phyloP scores from a whole-genome alignment of 2,329 filamentous ascomycete species.

The Spiromastix sp. region DNA sequence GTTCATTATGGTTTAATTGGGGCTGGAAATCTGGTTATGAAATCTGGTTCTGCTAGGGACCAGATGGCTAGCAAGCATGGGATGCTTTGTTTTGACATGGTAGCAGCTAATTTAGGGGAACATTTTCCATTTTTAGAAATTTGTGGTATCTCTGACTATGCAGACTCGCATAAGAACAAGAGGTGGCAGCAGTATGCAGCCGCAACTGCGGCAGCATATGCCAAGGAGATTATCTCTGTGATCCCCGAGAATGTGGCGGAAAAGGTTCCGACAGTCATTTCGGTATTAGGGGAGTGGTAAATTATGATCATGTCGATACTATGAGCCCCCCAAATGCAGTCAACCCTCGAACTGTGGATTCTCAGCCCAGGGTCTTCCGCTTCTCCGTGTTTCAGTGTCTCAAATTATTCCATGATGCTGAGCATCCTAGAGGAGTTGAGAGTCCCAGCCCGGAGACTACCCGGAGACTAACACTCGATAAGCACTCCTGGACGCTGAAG shows the following conservation, averaged over 20 bases:
- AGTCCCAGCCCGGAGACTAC: too few relatives aligned
- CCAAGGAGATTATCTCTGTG: constrained; percentile 14
- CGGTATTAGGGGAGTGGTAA: too few relatives aligned
- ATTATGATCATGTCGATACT: too few relatives aligned
- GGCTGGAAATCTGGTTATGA: constrained; percentile 19
- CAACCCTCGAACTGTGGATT: too few relatives aligned
- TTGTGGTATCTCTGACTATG: constrained; percentile 34
- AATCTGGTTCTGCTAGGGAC: constrained; percentile 11
- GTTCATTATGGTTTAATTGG: constrained; percentile 19
- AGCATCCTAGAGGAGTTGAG: too few relatives aligned
- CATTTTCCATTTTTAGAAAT: constrained; percentile 28
- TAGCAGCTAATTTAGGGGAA: constrained; percentile 18
- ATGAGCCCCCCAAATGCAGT: too few relatives aligned
- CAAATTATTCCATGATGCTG: too few relatives aligned
- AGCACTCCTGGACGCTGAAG: too few relatives aligned
- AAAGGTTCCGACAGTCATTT: not conserved
- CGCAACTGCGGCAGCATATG: constrained; percentile 20
- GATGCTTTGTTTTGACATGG: constrained; percentile 23
- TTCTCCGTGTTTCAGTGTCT: too few relatives aligned
- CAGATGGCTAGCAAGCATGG: constrained; percentile 7
- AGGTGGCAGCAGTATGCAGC: constrained; percentile 28
- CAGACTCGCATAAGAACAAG: constrained; percentile 31
- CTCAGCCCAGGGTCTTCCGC: too few relatives aligned
- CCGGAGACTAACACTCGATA: too few relatives aligned
- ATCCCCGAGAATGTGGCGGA: not conserved